phyloP scores from a whole-genome alignment of 768 basidiomycete genomes.

The Naematelia aurantialba region DNA sequence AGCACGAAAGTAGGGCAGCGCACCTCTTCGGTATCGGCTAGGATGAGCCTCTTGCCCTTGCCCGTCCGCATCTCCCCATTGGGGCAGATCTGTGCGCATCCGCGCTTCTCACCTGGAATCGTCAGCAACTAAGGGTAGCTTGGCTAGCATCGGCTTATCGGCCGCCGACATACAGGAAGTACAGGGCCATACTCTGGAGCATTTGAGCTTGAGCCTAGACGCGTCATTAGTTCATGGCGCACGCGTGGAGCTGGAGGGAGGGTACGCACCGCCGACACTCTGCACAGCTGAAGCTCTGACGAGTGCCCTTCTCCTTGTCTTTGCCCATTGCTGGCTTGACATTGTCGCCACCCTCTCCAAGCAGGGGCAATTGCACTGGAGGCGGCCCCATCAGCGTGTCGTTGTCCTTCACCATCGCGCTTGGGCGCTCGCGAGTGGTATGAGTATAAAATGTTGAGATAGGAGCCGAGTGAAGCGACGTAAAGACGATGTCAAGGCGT shows the following conservation, averaged over 20 bases:
- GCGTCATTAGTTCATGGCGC: not conserved
- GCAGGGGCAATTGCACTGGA: too few relatives aligned
- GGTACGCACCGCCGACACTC: conserved; percentile 41
- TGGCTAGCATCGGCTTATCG: not conserved
- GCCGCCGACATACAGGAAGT: conserved; percentile 34
- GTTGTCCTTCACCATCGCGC: not conserved
- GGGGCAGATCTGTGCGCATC: conserved; percentile 47
- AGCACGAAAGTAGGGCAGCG: not conserved
- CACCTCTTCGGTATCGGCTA: conserved; percentile 45
- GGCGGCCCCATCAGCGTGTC: not conserved
- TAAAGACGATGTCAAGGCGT: not conserved
- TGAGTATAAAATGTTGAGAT: not conserved
- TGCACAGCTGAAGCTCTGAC: conserved; percentile 42
- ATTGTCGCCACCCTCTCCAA: not conserved
- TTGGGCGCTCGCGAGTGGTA: not conserved
- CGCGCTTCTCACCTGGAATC: conserved; percentile 38
- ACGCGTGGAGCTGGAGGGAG: not conserved
- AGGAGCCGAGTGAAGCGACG: not conserved
- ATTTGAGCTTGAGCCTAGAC: conserved; percentile 40
- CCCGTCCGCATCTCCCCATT: conserved; percentile 45
- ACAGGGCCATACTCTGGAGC: conserved; percentile 47
- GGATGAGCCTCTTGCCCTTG: conserved; percentile 45
- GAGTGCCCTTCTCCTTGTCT: not conserved
- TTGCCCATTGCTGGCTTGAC: not conserved
- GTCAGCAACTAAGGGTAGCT: not conserved